Evolutionary conservation across 305 asterid genomes (phyloP), one percentile per base, ranked within the genome.

Genomic region (Withania somnifera): DNA sequence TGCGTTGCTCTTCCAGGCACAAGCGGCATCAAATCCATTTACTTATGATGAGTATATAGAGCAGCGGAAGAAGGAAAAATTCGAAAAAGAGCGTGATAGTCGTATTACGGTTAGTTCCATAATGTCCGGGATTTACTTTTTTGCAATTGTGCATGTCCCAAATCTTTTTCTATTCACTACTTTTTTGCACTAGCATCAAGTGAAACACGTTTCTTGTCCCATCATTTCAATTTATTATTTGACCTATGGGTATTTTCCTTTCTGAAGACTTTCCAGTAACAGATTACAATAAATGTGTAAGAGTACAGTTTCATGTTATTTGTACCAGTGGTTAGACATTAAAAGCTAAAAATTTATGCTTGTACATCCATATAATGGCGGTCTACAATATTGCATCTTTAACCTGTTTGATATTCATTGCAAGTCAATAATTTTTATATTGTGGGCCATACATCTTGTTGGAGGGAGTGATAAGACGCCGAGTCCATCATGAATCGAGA

Each of bases 61-160:
- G 87, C 88, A 54, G 85, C 86, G 91, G 82, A 91, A 91, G 88
- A 91, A 92, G 90, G 95, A 93, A 81, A 95, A 95, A 83, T 5
- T 82, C 77, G 89, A 89, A 77, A 88, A 87, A 26, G 90, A 86
- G 52, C 94, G 92, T 79, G 90, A 83, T 68, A 83, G 92, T 38
- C 92, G 98, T 87, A 95, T 95, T 80, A 94, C 99, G 94, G 97
- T 95, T 60, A 83, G 92, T 86, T 53, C 51, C 86, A 52, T 89
- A 82, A 50, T 50, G 47, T 75, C 28, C 50, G 11, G 61, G 45
- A 24, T 71, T 7, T 20, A 8, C 24, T 24, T 45, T 36, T 45
- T 73, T 47, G 78, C 76, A 34, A 66, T 24, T 81, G 77, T 28
- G 17, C 45, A 15, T 73, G 45, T 28, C 9, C 10, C 80, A 9